phyloP scores from a whole-genome alignment of 257 asterid genomes.

The Paraleonurus japonicus region DNA sequence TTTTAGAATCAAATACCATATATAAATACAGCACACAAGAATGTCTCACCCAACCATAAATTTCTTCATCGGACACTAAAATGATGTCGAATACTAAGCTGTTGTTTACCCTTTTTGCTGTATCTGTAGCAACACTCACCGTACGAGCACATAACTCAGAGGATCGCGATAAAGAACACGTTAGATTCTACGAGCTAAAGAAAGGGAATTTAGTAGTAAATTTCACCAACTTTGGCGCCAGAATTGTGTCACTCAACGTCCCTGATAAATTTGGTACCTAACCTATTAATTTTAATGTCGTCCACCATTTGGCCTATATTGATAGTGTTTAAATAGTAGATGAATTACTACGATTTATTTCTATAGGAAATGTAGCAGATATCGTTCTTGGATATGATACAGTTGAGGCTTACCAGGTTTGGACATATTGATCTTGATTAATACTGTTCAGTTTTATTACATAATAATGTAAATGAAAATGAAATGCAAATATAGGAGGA shows the following conservation, averaged over 20 bases:
- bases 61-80: neutral
- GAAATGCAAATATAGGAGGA: neutral
- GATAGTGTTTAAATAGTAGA: neutral
- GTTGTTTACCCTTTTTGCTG: neutral
- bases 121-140: neutral
- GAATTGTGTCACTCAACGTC: neutral
- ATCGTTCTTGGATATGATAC: slow-evolving; percentile 7
- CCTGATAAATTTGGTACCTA: slow-evolving; percentile 7
- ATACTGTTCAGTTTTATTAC: neutral
- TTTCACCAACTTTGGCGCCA: slow-evolving; percentile 4
- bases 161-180: neutral
- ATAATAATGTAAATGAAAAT: neutral
- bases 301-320: neutral
- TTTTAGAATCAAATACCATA: neutral
- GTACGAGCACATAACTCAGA: neutral
- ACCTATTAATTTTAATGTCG: neutral
- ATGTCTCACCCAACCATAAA: neutral
- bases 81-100: neutral
- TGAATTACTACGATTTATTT: neutral
- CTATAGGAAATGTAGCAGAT: neutral
- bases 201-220: neutral
- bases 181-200: neutral
- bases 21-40: neutral
- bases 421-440: neutral
- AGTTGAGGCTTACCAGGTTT: neutral